Evolutionary conservation across 2,329 filamentous ascomycete species (phyloP).

Genomic region (Fusarium nanum): DNA sequence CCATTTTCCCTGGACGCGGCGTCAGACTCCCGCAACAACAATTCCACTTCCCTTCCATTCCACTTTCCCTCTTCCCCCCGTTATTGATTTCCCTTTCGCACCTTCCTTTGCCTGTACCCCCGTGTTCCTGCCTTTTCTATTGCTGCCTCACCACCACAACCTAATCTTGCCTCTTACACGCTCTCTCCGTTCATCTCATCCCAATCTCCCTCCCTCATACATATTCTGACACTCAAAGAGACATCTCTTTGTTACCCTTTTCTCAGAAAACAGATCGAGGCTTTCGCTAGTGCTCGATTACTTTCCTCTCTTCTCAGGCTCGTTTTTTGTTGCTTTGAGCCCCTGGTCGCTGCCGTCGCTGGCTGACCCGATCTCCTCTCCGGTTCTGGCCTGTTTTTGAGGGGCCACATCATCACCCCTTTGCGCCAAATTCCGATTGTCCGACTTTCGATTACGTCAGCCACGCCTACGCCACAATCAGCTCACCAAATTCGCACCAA

Average conservation of each 20-base stretch:
- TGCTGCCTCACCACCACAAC: conserved; percentile 46
- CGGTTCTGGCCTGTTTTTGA: conserved; percentile 46
- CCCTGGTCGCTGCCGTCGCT: conserved; percentile 43
- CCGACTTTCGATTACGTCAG: conserved; percentile 53
- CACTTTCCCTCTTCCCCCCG: conserved; percentile 35
- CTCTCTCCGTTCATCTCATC: conserved; percentile 39
- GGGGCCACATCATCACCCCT: conserved; percentile 51
- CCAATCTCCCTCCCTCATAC: conserved; percentile 42
- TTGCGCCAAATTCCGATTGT: conserved; percentile 46
- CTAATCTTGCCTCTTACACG: conserved; percentile 46
- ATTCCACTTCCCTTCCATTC: conserved; percentile 45
- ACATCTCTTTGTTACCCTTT: conserved; percentile 35
- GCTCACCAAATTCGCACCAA: conserved; percentile 23
- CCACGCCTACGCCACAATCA: conserved; percentile 38
- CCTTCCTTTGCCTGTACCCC: conserved; percentile 45
- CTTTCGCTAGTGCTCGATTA: conserved; percentile 63
- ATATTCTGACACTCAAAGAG: conserved; percentile 42
- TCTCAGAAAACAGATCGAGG: conserved; percentile 51
- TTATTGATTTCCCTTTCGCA: conserved; percentile 42
- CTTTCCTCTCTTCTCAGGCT: conserved; percentile 38
- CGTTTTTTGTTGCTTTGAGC: conserved; percentile 31
- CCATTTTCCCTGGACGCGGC: conserved; percentile 39
- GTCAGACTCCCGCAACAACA: conserved; percentile 48
- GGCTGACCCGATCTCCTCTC: conserved; percentile 41
- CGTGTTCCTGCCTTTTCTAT: conserved; percentile 29